Evolutionary conservation across 106 monocot genomes (phyloP).

Genomic region (Dendrobium officinale): DNA sequence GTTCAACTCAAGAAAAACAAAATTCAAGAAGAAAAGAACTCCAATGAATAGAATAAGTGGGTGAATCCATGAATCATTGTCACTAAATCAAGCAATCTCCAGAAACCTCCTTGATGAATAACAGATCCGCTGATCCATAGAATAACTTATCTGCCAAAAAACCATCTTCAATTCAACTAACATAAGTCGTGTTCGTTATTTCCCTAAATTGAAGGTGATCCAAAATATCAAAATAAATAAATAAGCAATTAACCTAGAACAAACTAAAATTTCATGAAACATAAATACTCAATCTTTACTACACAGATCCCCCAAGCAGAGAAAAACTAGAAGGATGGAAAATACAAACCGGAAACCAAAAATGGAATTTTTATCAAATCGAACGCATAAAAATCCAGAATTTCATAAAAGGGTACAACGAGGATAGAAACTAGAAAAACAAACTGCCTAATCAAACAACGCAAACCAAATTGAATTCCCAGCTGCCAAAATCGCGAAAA

Average conservation of each 20-base stretch:
- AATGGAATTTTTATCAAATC: background rate
- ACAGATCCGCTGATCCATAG: background rate
- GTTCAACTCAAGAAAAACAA: background rate
- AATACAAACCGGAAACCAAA: background rate
- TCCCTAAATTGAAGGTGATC: background rate
- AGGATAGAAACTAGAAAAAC: background rate
- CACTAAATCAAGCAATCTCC: background rate
- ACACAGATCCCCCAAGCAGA: background rate
- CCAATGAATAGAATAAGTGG: background rate
- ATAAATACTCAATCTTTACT: background rate
- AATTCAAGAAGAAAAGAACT: background rate
- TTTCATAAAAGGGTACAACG: background rate
- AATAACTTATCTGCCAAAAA: background rate
- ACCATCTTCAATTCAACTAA: background rate
- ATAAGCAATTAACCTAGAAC: background rate
- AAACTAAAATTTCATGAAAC: background rate
- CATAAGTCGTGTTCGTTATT: background rate
- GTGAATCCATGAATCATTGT: background rate
- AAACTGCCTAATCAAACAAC: background rate
- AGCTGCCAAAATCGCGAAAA: background rate
- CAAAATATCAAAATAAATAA: background rate
- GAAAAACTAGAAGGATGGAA: background rate
- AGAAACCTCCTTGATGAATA: background rate
- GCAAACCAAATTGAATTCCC: background rate
- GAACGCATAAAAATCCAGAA: background rate